These are phyloP conservation scores for Gaeumannomyces sp. DNA, from an alignment of 2,329 filamentous ascomycete genomes.

Conservation along the genomic window DNA sequence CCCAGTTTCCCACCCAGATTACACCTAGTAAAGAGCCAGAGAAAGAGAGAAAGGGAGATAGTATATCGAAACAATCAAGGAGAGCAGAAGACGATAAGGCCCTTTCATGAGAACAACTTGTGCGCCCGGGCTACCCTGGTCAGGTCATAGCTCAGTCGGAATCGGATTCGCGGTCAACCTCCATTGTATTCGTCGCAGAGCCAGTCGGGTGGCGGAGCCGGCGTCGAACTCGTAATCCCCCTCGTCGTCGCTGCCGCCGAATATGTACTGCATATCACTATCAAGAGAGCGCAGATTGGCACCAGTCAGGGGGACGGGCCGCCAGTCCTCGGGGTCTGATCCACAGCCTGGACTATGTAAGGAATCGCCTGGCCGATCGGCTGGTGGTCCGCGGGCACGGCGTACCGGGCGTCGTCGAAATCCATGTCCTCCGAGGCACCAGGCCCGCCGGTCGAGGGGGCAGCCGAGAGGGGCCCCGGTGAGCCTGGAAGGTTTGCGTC, in stretches of 20 bases:
- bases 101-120: not conserved
- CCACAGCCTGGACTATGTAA: constrained; percentile 10
- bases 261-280: not conserved
- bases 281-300: too few relatives aligned
- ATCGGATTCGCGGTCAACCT: constrained; percentile 17
- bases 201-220: constrained; percentile 4
- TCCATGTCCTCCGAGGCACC: constrained; percentile 22
- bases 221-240: constrained; percentile 7
- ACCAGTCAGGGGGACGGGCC: too few relatives aligned
- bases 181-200: constrained; percentile 8
- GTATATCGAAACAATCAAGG: not conserved
- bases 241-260: not conserved
- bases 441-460: constrained; percentile 21
- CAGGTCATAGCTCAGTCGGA: constrained; percentile 8
- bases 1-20: too few relatives aligned
- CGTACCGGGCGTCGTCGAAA: constrained; percentile 26
- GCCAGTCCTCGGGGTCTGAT: too few relatives aligned
- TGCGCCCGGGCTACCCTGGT: not conserved
- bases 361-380: constrained; percentile 17
- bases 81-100: too few relatives aligned
- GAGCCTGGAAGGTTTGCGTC: constrained; percentile 29
- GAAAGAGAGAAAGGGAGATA: not conserved
- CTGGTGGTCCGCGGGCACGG: constrained; percentile 26
- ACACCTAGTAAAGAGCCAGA: too few relatives aligned
- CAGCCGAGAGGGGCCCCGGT: constrained; percentile 34